A percentile compares a stretch with the other conserved stretches of the same genome.
phyloP scores from a whole-genome alignment of 2,329 filamentous ascomycete species.

The Dichotomopilus funicola region DNA sequence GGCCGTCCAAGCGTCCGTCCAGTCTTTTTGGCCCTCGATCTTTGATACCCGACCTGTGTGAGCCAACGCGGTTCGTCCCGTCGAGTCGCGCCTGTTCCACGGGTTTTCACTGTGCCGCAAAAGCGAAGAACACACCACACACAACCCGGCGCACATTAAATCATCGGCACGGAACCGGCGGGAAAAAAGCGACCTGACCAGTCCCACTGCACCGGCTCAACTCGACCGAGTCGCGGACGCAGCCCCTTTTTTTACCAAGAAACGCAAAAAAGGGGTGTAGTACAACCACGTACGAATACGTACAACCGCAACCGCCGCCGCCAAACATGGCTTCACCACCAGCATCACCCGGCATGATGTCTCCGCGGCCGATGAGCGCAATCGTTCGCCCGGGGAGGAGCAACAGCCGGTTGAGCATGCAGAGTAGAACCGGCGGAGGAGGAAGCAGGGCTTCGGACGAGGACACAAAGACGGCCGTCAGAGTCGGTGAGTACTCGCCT shows the following conservation, averaged over 20 bases:
- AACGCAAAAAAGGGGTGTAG: too few species aligned
- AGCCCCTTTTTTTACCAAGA: background rate
- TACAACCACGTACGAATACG: too few species aligned
- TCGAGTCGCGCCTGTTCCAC: slow-evolving; percentile 5
- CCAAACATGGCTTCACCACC: slow-evolving; percentile 51
- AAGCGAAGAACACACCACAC: too few species aligned
- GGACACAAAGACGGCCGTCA: slow-evolving; percentile 83
- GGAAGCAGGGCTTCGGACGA: slow-evolving; percentile 84
- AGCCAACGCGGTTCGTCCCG: slow-evolving; percentile 14
- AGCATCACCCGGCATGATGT: slow-evolving; percentile 51
- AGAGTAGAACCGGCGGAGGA: slow-evolving; percentile 60
- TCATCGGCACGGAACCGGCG: background rate
- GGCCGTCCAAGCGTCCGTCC: background rate
- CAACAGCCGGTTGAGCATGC: slow-evolving; percentile 79
- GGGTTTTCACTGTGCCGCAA: slow-evolving; percentile 10
- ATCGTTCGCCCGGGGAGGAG: slow-evolving; percentile 70
- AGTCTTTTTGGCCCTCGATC: too few species aligned
- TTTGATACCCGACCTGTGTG: background rate
- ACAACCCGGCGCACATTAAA: too few species aligned
- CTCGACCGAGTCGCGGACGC: background rate
- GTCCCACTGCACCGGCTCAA: slow-evolving; percentile 10
- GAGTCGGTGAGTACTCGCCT: slow-evolving; percentile 67
- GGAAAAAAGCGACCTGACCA: slow-evolving; percentile 5
- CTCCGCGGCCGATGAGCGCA: slow-evolving; percentile 70
- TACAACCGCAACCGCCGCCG: too few species aligned